Evolutionary conservation across 352 stramenopile genomes (phyloP), one percentile per base, ranked within the genome.

Genomic region (Peronospora farinosa): DNA sequence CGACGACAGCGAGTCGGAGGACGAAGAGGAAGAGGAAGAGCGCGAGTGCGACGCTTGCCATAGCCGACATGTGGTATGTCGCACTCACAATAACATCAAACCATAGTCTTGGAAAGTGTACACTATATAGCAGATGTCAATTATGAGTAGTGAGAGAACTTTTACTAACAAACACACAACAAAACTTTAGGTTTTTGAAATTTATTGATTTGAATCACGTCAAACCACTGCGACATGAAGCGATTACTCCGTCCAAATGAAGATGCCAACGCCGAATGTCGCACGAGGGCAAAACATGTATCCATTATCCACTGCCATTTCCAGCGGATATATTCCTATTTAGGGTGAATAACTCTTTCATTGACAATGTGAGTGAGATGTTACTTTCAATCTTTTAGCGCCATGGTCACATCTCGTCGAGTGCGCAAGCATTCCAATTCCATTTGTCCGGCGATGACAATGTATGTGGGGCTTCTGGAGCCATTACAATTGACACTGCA

Each of bases 11-110:
- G 53, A 58, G 17, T 48, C 30, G 0, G 60, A 63, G 19, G 62
- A 62, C 13, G 57, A 66, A 15, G 56, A 63, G 42, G 57, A 66
- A 15, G 56, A 63, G 42, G 60, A 58, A 19, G 50, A 51, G 36
- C 13, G 33, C 15, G 54, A 62, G 36, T 71, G 63, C 40, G 63
- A 72, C 43, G 51, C 61, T 13, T 69, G 59, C 59, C 51, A 63
- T 40, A 60, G 60, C 48, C 60, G 60, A 52, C 60, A 68, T 46
- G 60, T 56, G 21, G 45, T 64, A 8, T 68, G 60, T 47, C 54
- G 60, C 15, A 57, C 50, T 11, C 59, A 67, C 35, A 65, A 50
- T 44, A 51, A 27, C 30, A 11, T 62, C 16, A 57, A 57, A 35
- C 40, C 54, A 43, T 62, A 49, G n/a, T 19, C 11, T 15, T 25